A percentile compares a stretch with the other conserved stretches of the same genome.
Conservation (phyloP, 768 basidiomycete genomes). For the Artomyces pyxidatus region DNA sequence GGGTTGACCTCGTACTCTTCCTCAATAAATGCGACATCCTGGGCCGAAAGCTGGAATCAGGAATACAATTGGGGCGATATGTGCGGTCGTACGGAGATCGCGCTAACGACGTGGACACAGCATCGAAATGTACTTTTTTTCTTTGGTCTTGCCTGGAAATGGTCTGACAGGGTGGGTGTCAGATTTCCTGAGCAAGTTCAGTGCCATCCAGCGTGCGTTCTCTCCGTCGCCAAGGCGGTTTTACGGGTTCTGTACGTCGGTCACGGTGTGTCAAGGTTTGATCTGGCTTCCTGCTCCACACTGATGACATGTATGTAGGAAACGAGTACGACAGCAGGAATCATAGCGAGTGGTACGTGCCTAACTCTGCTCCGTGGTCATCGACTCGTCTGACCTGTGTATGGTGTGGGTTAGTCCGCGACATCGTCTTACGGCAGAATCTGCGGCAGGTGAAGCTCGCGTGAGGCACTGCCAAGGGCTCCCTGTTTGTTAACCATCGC, state of each 20-base stretch:
- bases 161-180: not conserved
- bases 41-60: slow-evolving; percentile 53
- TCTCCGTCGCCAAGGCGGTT: slow-evolving; percentile 69
- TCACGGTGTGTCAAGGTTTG: slow-evolving; percentile 48
- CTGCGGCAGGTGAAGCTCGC: not conserved
- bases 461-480: not conserved
- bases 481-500: too few species aligned
- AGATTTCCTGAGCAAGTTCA: slow-evolving; percentile 68
- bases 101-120: slow-evolving; percentile 61
- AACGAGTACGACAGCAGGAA: not conserved
- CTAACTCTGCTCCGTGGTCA: not conserved
- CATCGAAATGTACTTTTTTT: slow-evolving; percentile 47
- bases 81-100: slow-evolving; percentile 66
- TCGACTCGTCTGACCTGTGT: not conserved
- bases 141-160: not conserved
- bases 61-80: slow-evolving; percentile 56
- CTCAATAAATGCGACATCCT: slow-evolving; percentile 79
- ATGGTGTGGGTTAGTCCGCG: not conserved
- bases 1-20: slow-evolving; percentile 71
- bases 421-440: not conserved
- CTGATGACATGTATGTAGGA: not conserved
- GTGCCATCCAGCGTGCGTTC: slow-evolving; percentile 68
- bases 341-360: not conserved
- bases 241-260: slow-evolving; percentile 71
- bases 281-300: not conserved